Evolutionary conservation across 306 rosid genomes (phyloP).

Genomic region (Hippophae rhamnoides): DNA sequence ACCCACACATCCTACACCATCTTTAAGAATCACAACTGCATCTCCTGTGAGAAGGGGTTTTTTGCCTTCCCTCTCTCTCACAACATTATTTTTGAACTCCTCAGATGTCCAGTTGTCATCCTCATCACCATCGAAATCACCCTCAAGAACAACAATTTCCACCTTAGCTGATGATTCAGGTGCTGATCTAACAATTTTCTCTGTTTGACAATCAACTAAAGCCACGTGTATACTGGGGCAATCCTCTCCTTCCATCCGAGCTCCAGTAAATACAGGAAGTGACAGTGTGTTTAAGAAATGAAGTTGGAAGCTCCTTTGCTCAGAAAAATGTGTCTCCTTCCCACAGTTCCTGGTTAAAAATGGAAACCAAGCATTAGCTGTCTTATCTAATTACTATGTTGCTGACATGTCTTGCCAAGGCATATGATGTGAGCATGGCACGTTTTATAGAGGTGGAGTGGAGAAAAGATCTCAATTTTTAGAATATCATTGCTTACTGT

Average conservation of each 20-base stretch:
- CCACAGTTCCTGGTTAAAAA: constrained; percentile 53
- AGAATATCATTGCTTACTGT: constrained; percentile 55
- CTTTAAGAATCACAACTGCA: constrained; percentile 58
- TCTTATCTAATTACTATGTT: not conserved
- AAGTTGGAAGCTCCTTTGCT: constrained; percentile 56
- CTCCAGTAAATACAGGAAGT: constrained; percentile 94
- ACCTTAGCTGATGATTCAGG: constrained; percentile 82
- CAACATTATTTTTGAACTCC: constrained; percentile 83
- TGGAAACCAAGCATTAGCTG: constrained; percentile 14
- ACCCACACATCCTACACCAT: constrained; percentile 60
- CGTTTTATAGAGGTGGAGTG: not conserved
- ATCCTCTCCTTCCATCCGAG: constrained; percentile 92
- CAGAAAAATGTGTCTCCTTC: constrained; percentile 42
- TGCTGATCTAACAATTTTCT: constrained; percentile 50
- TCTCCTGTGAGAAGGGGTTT: constrained; percentile 95
- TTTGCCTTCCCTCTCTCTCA: constrained; percentile 90
- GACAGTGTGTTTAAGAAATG: constrained; percentile 58
- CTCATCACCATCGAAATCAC: constrained; percentile 90
- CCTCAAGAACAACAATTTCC: constrained; percentile 93
- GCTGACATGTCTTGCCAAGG: not conserved
- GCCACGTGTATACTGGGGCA: constrained; percentile 52
- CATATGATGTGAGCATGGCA: not conserved
- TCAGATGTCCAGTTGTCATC: constrained; percentile 64
- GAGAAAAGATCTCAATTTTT: constrained; percentile 3
- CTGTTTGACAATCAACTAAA: constrained; percentile 52